Evolutionary conservation across 208 protist species (phyloP), one percentile per base, ranked within the genome.

Genomic region (Wallacemonas sp.): DNA sequence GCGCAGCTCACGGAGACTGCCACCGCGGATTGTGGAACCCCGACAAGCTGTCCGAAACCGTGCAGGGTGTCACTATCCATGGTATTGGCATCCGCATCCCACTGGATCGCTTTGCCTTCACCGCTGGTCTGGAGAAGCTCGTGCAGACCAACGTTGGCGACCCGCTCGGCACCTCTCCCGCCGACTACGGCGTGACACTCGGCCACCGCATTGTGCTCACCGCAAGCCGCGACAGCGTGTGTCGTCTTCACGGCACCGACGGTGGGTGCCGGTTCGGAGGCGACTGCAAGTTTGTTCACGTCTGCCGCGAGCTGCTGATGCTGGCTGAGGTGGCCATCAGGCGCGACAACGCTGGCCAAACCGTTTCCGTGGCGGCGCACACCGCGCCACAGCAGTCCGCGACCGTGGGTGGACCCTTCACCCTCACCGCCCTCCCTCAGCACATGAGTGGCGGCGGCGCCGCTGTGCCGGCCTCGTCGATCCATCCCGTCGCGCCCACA

Each of bases 221-320:
- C 0, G 41, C 79, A 9, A 81, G 53, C 32, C 45, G 37, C 32
- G 27, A 46, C 57, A 22, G 54, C 55, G 33, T 83, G 24, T 83
- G 81, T 62, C 68, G 71, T 42, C 63, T 82, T 6, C 76, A 88
- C 52, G 73, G 74, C 3, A 62, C 53, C 19, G 30, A 54, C 19
- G 69, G 53, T 9, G 71, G 78, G 0, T 88, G 82, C 67, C 78
- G 82, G 29, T 88, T 79, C 68, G 77, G 78, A 12, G 74, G 71
- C 3, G 82, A 88, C 52, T 88, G 82, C 61, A 79, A 79, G 78
- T 85, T 83, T 41, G 36, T 88, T 21, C 82, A 88, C 58, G 58
- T 88, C 5, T 88, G 82, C 68, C 69, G 77, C 21, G 46, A 73
- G 19, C 63, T 81, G 19, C 42, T 79, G 30, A 15, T 30, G 32